phyloP scores from a whole-genome alignment of 1,139 yeast species.

The Suhomyces ambrosiae region DNA sequence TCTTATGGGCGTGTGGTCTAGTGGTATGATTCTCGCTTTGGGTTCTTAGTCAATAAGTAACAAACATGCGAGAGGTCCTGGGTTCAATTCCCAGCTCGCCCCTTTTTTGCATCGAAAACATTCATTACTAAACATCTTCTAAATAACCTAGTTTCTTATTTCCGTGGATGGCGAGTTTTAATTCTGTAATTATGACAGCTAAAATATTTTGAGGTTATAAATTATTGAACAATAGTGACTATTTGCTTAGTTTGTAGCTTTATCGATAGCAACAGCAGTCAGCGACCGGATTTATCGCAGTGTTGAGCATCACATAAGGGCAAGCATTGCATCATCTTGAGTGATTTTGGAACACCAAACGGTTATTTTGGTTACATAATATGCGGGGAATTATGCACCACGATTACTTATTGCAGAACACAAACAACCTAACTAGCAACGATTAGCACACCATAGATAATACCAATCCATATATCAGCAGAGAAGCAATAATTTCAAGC shows the following conservation, averaged over 20 bases:
- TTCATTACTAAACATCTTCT: too few species aligned
- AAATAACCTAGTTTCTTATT: too few species aligned
- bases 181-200: too few species aligned
- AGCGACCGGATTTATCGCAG: conserved; percentile 1
- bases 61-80: conserved; percentile 17
- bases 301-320: not conserved
- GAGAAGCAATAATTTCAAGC: too few species aligned
- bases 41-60: conserved; percentile 5
- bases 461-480: too few species aligned
- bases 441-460: not conserved
- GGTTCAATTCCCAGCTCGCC: conserved; percentile 17
- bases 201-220: not conserved
- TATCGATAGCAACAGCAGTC: too few species aligned
- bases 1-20: conserved; percentile 16
- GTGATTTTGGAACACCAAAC: not conserved
- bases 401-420: conserved; percentile 1
- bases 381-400: conserved; percentile 6
- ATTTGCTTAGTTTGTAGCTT: too few species aligned
- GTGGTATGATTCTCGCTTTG: conserved; percentile 18
- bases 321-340: not conserved
- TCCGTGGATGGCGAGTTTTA: too few species aligned
- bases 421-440: conserved; percentile 1
- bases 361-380: not conserved
- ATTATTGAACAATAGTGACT: not conserved
- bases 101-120: too few species aligned